A percentile compares a stretch with the other conserved stretches of the same genome.
These are phyloP conservation scores for Codiaeum variegatum DNA, from an alignment of 441 rosid species.

Conservation along the genomic window DNA sequence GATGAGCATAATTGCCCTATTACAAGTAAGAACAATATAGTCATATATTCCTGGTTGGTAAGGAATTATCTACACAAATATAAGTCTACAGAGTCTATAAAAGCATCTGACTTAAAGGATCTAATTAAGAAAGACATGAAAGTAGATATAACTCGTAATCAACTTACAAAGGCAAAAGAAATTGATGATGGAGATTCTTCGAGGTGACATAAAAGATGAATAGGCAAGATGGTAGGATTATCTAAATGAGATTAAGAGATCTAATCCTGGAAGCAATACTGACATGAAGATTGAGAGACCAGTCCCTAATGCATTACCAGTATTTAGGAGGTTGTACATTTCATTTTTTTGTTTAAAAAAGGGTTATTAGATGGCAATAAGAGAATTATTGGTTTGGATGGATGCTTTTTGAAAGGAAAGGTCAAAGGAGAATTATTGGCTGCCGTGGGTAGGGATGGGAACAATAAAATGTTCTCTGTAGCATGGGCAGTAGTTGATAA, in stretches of 20 bases:
- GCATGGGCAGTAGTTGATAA: not conserved
- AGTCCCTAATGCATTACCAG: not conserved
- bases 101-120: too few species aligned
- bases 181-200: too few species aligned
- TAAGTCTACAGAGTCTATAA: too few species aligned
- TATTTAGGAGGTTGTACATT: not conserved
- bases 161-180: too few species aligned
- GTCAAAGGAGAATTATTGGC: not conserved
- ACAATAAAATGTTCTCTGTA: not conserved
- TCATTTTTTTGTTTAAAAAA: not conserved
- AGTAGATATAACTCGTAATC: not conserved
- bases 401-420: not conserved
- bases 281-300: not conserved
- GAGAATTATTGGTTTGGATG: too few species aligned
- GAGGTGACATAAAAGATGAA: not conserved
- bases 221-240: not conserved
- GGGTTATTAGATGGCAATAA: not conserved
- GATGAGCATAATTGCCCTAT: too few species aligned
- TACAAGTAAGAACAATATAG: too few species aligned
- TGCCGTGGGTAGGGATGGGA: not conserved
- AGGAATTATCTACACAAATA: too few species aligned
- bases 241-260: not conserved
- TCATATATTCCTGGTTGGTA: too few species aligned
- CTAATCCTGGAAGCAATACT: not conserved
- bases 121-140: too few species aligned